Conservation (phyloP, 108 stramenopile species). For the Fistulifera pelliculosa region DNA sequence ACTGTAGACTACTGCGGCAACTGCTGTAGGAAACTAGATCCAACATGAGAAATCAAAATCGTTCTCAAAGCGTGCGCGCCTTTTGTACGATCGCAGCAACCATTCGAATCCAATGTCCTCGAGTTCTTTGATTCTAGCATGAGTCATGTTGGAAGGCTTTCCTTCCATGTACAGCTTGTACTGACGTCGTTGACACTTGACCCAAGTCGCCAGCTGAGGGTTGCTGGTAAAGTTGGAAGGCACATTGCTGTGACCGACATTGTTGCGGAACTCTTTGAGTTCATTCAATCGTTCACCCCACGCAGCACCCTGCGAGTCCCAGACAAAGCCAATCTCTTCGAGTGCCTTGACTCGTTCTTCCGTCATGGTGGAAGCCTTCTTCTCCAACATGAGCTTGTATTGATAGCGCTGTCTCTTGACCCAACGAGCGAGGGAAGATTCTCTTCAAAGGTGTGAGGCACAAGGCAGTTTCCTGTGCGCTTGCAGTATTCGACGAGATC, state of each 20-base stretch:
- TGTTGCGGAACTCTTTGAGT: conserved; percentile 9
- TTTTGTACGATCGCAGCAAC: conserved; percentile 22
- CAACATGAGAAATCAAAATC: too few relatives aligned
- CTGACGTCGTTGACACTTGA: conserved; percentile 38
- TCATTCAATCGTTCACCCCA: conserved; percentile 22
- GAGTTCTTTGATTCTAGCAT: conserved; percentile 26
- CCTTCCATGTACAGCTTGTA: conserved; percentile 37
- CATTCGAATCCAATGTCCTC: conserved; percentile 40
- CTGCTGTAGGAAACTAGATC: too few relatives aligned
- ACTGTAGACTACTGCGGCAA: too few relatives aligned
- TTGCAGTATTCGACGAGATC: conserved; percentile 11
- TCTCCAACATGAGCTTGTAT: conserved; percentile 30
- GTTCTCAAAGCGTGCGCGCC: background rate
- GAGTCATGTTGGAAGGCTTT: conserved; percentile 32
- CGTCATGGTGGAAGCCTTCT: conserved; percentile 33
- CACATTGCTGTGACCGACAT: conserved; percentile 26
- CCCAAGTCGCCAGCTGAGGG: conserved; percentile 40
- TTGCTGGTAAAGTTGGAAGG: conserved; percentile 22
- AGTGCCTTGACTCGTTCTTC: conserved; percentile 30
- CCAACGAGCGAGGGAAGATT: conserved; percentile 39
- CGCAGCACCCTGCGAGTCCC: conserved; percentile 23
- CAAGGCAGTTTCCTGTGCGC: conserved; percentile 3
- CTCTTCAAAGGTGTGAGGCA: conserved; percentile 13
- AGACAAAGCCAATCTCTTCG: conserved; percentile 35
- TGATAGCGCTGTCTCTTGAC: conserved; percentile 41